A percentile compares a stretch with the other conserved stretches of the same genome.
Conservation (phyloP, 305 asterid genomes). For the Fraxinus baroniana region DNA sequence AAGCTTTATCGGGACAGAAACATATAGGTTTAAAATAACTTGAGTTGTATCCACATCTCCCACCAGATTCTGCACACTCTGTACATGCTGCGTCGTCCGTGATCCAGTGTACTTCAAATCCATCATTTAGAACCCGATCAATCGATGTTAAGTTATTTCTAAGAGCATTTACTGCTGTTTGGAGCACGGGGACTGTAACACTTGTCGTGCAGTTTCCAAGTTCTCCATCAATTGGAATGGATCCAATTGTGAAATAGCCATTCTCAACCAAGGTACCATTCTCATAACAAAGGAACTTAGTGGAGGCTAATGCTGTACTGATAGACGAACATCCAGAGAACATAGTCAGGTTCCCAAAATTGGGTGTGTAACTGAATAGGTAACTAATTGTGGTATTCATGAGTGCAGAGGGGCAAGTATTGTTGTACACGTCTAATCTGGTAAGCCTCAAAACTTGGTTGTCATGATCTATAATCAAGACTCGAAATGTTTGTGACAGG, state of each 20-base stretch:
- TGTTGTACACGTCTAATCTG: not conserved
- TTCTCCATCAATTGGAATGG: not conserved
- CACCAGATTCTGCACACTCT: not conserved
- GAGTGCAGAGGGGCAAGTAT: not conserved
- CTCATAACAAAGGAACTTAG: not conserved
- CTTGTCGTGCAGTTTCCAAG: not conserved
- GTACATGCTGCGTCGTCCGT: not conserved
- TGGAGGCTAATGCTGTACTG: not conserved
- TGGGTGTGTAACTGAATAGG: not conserved
- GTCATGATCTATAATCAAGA: not conserved
- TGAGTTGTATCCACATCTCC: not conserved
- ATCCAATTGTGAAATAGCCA: not conserved
- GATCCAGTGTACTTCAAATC: not conserved
- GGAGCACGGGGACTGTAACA: not conserved
- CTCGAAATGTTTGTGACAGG: not conserved
- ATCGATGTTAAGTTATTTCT: not conserved
- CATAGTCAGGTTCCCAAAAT: not conserved
- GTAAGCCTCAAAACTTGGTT: not conserved
- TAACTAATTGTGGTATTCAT: not conserved
- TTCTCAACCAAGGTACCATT: not conserved
- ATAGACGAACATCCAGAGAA: not conserved
- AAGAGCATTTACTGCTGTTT: constrained; percentile 6
- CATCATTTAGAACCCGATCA: not conserved
- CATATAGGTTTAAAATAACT: constrained; percentile 6
- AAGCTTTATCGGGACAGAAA: constrained; percentile 1